Base-by-base conservation (phyloP, 805 yeast genomes). In the Pichia scutulata region DNA sequence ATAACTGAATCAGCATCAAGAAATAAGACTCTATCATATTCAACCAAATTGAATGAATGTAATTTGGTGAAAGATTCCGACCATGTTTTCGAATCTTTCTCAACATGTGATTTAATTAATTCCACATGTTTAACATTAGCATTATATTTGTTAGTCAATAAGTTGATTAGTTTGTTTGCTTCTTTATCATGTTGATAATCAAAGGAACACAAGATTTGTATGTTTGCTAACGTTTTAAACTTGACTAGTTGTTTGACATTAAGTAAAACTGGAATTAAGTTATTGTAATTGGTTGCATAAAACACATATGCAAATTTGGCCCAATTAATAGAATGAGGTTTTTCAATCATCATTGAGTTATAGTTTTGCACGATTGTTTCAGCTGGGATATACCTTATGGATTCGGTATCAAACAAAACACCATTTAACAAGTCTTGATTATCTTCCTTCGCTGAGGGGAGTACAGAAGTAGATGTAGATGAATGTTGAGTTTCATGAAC, bases 1-100 rank as follows among this genome's bases (percentile, higher is more conserved):
- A 80, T 56, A 8, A 62, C 51, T 2, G 82, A 73, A 64, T 82
- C 87, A 10, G 81, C 71, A 60, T 82, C 88, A 57, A 82, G 62
- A 59, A 73, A 81, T 14, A 82, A 71, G 18, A 82, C 60, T 43
- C 84, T 62, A 24, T 78, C 77, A 58, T 70, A 82, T 36, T 76
- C 71, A 0, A 67, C 62, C 56, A 71, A 70, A 48, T 73, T 69
- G 59, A 82, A 82, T 0, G 78, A 72, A 52, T 72, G 66, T 26
- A 82, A 65, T 57, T 82, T 82, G 1, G 84, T 79, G 55, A 78
- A 76, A 49, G 82, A 74, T 5, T 70, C 66, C 6, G 66, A 53
- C 84, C 85, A 81, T 39, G 68, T 58, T 7, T 69, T 26, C 16
- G 62, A 51, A 9, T 54, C 60, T 28, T 28, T 26, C 14, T 41